These are phyloP conservation scores for Thraustochytrium sp. DNA, from an alignment of 352 stramenopile genomes.

Conservation along the genomic window DNA sequence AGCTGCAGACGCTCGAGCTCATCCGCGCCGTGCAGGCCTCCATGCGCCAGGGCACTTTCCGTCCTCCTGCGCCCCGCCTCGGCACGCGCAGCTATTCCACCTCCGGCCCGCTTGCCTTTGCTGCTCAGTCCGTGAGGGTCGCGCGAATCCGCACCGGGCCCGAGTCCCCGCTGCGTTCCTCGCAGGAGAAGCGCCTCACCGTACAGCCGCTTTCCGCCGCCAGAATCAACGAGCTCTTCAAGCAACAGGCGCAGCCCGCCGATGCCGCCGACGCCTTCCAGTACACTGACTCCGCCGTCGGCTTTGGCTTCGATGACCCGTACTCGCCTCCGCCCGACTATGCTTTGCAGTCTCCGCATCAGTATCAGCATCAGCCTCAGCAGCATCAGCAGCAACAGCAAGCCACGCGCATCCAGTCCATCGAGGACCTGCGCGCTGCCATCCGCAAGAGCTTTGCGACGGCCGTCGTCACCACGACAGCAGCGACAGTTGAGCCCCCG, in stretches of 20 bases:
- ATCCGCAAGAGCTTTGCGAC: background rate
- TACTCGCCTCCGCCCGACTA: too few species aligned
- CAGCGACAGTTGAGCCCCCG: background rate
- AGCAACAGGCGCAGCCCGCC: background rate
- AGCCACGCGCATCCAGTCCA: background rate
- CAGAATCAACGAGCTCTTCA: background rate
- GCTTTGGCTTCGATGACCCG: too few species aligned
- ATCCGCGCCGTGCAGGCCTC: background rate
- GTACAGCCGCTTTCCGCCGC: background rate
- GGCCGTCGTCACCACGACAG: background rate
- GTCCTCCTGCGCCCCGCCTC: background rate
- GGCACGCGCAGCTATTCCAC: background rate
- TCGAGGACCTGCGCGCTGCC: background rate
- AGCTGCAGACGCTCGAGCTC: conserved; percentile 3
- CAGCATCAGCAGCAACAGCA: background rate
- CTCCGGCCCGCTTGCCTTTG: too few species aligned
- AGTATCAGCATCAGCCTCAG: too few species aligned
- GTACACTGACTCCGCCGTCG: too few species aligned
- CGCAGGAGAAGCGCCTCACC: background rate
- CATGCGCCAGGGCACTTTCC: background rate
- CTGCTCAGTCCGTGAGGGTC: background rate
- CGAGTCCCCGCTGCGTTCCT: background rate
- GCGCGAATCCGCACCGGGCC: background rate
- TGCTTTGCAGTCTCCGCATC: too few species aligned
- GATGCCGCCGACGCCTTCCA: too few species aligned